These are phyloP conservation scores for Pseudoscleropodium purum DNA, from an alignment of 225 moss, liverwort and hornwort genomes.

Conservation along the genomic window DNA sequence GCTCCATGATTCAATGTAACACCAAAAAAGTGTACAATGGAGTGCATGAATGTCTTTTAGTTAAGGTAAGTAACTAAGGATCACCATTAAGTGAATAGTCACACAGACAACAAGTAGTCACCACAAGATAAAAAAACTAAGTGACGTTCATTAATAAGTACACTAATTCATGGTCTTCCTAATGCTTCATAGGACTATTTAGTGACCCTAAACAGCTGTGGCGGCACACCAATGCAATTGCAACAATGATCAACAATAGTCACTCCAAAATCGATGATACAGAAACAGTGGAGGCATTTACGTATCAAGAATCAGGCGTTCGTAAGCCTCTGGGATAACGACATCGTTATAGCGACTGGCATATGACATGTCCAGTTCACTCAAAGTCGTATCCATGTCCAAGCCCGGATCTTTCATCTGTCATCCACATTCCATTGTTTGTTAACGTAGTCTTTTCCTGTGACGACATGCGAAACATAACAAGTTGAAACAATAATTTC, in stretches of 20 bases:
- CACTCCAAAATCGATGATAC: background rate
- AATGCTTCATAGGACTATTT: background rate
- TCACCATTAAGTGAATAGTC: background rate
- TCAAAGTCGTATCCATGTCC: slow-evolving; percentile 78
- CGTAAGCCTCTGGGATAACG: slow-evolving; percentile 93
- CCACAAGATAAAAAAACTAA: background rate
- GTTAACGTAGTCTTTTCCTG: background rate
- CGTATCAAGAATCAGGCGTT: slow-evolving; percentile 84
- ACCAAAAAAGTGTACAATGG: background rate
- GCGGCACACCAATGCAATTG: background rate
- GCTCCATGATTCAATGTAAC: background rate
- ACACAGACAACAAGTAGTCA: background rate
- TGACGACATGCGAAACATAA: background rate
- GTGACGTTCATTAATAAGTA: background rate
- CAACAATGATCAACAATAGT: background rate
- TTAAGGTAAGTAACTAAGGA: background rate
- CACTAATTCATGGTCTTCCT: background rate
- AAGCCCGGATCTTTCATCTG: slow-evolving; percentile 77
- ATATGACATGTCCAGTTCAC: slow-evolving; percentile 97
- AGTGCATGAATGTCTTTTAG: background rate
- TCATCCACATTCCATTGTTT: background rate
- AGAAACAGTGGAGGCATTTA: slow-evolving; percentile 10
- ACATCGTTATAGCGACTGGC: slow-evolving; percentile 61
- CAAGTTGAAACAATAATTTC: background rate
- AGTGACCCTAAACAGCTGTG: background rate